phyloP scores from a whole-genome alignment of 2,329 filamentous ascomycete species.

The Cladosporium sp. region DNA sequence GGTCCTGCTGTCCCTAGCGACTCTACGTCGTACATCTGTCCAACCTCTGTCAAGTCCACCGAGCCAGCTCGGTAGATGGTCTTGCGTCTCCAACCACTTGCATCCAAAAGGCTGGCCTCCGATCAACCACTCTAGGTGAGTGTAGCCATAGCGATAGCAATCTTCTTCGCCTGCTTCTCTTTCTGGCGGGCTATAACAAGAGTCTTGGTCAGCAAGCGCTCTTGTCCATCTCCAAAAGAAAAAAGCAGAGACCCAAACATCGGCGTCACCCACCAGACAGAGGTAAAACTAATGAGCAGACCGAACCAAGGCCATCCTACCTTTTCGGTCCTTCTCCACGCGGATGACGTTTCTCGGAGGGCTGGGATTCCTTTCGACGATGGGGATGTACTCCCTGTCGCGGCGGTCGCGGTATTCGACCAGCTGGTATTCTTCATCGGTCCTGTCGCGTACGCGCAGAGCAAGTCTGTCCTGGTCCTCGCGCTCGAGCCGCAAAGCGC shows the following conservation, averaged over 20 bases:
- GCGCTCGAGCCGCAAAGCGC: slow-evolving; percentile 55
- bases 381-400: slow-evolving; percentile 58
- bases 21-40: neutral
- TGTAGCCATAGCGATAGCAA: slow-evolving; percentile 14
- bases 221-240: neutral
- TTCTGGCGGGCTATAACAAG: neutral
- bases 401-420: slow-evolving; percentile 51
- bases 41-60: neutral
- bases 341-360: slow-evolving; percentile 55
- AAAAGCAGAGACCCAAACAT: slow-evolving; percentile 7
- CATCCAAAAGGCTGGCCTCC: neutral
- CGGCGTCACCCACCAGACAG: slow-evolving; percentile 7
- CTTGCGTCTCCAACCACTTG: neutral
- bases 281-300: slow-evolving; percentile 57
- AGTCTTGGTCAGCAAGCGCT: neutral
- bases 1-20: neutral
- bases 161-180: slow-evolving; percentile 13
- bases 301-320: slow-evolving; percentile 86
- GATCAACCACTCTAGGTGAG: slow-evolving; percentile 8
- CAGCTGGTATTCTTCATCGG: slow-evolving; percentile 47
- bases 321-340: slow-evolving; percentile 88
- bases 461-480: slow-evolving; percentile 35
- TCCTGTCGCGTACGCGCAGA: slow-evolving; percentile 40
- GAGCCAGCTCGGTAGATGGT: neutral
- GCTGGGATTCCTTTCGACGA: slow-evolving; percentile 40